A percentile compares a stretch with the other conserved stretches of the same genome.
These are phyloP conservation scores for Globisporangium orthogonon DNA, from an alignment of 352 stramenopile species.

Conservation along the genomic window DNA sequence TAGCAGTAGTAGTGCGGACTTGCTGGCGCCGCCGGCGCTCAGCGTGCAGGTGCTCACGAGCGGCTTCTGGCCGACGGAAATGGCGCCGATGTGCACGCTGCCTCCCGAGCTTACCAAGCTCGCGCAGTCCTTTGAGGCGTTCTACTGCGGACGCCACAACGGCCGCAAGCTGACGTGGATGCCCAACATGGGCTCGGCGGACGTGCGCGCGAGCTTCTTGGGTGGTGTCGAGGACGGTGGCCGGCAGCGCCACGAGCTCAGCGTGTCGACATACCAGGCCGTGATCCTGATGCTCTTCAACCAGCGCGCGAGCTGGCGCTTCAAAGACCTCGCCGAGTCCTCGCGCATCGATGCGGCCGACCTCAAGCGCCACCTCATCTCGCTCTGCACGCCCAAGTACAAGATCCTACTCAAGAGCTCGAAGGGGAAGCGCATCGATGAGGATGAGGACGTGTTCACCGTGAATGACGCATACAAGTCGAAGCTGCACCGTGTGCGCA, in stretches of 20 bases:
- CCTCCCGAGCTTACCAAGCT: conserved; percentile 72
- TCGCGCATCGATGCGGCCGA: conserved; percentile 88
- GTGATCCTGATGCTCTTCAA: conserved; percentile 99
- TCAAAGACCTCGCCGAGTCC: conserved; percentile 87
- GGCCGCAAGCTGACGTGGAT: conserved; percentile 95
- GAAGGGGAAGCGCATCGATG: conserved; percentile 95
- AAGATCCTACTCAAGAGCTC: conserved; percentile 96
- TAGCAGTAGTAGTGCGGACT: neutral
- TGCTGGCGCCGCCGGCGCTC: conserved; percentile 21
- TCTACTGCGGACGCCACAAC: conserved; percentile 94
- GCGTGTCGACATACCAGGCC: conserved; percentile 98
- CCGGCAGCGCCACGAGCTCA: conserved; percentile 91
- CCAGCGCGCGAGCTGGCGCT: conserved; percentile 58
- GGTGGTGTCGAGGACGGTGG: conserved; percentile 21
- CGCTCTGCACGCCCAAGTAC: conserved; percentile 96
- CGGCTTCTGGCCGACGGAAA: conserved; percentile 84
- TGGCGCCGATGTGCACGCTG: conserved; percentile 81
- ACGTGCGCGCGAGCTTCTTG: conserved; percentile 90
- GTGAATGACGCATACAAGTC: conserved; percentile 95
- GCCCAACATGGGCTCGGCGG: conserved; percentile 89
- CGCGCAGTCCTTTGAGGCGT: conserved; percentile 88
- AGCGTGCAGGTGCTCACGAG: conserved; percentile 81
- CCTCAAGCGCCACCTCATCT: conserved; percentile 94
- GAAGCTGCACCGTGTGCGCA: conserved; percentile 87
- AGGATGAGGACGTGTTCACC: conserved; percentile 91